Evolutionary conservation across 176 grass and related monocot species (phyloP).

Genomic region (Oryza glaberrima): DNA sequence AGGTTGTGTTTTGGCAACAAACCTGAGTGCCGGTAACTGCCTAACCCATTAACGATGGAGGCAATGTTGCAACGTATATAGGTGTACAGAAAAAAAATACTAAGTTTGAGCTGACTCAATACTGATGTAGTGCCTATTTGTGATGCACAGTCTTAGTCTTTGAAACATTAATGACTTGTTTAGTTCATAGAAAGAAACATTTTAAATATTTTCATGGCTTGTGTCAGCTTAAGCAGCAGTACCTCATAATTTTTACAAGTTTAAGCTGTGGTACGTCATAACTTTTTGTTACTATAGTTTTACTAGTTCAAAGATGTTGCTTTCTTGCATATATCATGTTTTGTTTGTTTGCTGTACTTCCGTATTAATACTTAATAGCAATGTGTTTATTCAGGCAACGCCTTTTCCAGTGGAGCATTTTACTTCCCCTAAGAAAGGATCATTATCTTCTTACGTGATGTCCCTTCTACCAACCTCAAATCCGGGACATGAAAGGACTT

Average conservation of each 20-base stretch:
- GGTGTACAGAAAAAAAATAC: neutral
- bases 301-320: neutral
- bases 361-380: neutral
- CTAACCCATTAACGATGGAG: neutral
- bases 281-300: neutral
- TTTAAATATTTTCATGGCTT: neutral
- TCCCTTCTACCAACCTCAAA: constrained; percentile 57
- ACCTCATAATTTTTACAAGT: neutral
- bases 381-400: constrained; percentile 48
- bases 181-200: neutral
- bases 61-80: no score
- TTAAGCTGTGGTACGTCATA: neutral
- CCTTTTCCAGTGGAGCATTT: constrained; percentile 49
- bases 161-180: neutral
- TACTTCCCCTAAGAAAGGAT: constrained; percentile 49
- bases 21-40: neutral
- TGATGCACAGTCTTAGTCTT: neutral
- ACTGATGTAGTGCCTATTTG: neutral
- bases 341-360: neutral
- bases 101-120: neutral
- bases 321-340: neutral
- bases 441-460: constrained; percentile 61
- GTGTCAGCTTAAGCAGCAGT: neutral
- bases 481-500: constrained; percentile 25
- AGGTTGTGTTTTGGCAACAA: neutral